Percentiles rank a stretch among this genome's conserved stretches.
These are phyloP conservation scores for Kregervanrija delftensis DNA, from an alignment of 805 yeast species.

Conservation along the genomic window DNA sequence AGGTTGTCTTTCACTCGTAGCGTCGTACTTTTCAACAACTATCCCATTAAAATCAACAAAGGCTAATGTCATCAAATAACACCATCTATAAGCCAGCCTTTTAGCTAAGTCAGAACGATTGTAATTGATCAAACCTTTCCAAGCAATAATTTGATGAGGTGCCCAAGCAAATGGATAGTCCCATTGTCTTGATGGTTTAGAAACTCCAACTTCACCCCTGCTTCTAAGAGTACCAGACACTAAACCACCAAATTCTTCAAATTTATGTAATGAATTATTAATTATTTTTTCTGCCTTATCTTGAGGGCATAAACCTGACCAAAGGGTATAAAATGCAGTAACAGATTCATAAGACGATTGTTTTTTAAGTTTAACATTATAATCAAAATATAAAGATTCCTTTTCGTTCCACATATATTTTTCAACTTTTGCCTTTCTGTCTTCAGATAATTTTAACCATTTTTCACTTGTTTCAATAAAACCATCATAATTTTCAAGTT, in stretches of 20 bases:
- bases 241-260: conserved; percentile 86
- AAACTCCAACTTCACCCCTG: conserved; percentile 61
- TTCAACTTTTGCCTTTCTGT: conserved; percentile 49
- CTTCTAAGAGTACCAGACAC: conserved; percentile 76
- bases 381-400: conserved; percentile 76
- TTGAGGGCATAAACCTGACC: conserved; percentile 65
- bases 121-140: conserved; percentile 78
- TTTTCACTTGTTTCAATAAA: conserved; percentile 37
- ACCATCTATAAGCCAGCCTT: conserved; percentile 80
- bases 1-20: conserved; percentile 73
- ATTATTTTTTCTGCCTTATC: conserved; percentile 67
- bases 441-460: conserved; percentile 60
- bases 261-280: conserved; percentile 47
- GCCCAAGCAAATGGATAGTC: conserved; percentile 99
- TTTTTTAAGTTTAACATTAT: conserved; percentile 50
- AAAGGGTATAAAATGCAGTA: conserved; percentile 87
- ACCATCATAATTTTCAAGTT: conserved; percentile 33
- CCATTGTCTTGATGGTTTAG: conserved; percentile 92
- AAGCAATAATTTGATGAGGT: conserved; percentile 91
- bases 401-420: conserved; percentile 80
- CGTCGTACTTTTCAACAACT: conserved; percentile 93
- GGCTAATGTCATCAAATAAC: conserved; percentile 80
- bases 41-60: conserved; percentile 91
- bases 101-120: conserved; percentile 53
- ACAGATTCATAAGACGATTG: conserved; percentile 75